Evolutionary conservation across 1,284 basidiomycete species (phyloP), one percentile per base, ranked within the genome.

Genomic region (Apiotrichum sp.): DNA sequence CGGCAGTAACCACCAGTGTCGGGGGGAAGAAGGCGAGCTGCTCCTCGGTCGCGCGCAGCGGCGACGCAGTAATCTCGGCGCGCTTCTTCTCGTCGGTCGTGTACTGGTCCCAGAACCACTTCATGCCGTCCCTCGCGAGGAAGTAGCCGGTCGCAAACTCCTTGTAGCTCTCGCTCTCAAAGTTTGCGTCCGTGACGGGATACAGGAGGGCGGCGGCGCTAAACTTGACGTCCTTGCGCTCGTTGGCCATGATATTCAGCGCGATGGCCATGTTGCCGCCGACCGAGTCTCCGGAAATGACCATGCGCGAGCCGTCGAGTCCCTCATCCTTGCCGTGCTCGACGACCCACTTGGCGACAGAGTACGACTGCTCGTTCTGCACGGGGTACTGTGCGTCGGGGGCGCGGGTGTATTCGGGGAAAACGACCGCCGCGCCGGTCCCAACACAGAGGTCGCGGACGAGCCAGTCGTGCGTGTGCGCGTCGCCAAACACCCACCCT

Each of bases 51-150:
- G 55, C 58, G 13, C 36, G 44, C 14, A 60, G 58, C 0, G 58
- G 58, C 9, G 31, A 36, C 3, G 55, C 58, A 10, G 52, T 54
- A 2, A 38, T 43, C 39, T 60, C 46, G 36, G 33, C 31, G 6
- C 58, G 40, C 46, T 54, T n/a, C 11, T 10, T 14, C 35, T 44
- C 42, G 49, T 54, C 45, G 0, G 47, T 41, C 6, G 54, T 36
- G 46, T 60, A 60, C 55, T 53, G 52, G 52, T 60, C 58, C 58
- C 58, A 60, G 52, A 60, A 60, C 58, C 58, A 60, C 55, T 56
- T 60, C 58, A 60, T 60, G 45, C 52, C 58, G 40, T 60, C 55
- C 35, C 52, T 49, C 6, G 49, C 36, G 49, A 60, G 55, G 47
- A 54, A 60, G 49, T 56, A 59, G 31, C 58, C 58, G 11, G 7